Evolutionary conservation across 1,284 basidiomycete species (phyloP).

Genomic region (Kwoniella shivajii): DNA sequence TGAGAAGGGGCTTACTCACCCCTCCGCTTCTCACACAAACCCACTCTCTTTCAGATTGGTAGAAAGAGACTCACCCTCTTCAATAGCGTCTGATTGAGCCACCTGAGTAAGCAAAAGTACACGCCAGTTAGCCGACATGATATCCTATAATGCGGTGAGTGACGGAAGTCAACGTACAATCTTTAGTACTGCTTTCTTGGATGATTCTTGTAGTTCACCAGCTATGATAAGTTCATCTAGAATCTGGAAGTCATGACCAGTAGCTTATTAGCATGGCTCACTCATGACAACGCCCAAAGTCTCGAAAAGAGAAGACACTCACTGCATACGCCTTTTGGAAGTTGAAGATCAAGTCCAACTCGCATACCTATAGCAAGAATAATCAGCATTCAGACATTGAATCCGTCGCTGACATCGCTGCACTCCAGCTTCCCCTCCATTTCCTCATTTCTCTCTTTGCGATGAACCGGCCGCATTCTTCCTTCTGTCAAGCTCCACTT

Average conservation of each 20-base stretch:
- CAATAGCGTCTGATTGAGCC: slow-evolving; percentile 57
- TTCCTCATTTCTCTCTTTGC: too few species aligned
- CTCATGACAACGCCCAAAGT: too few species aligned
- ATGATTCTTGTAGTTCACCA: slow-evolving; percentile 97
- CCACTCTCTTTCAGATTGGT: slow-evolving; percentile 24
- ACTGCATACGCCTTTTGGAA: slow-evolving; percentile 97
- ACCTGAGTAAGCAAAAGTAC: slow-evolving; percentile 36
- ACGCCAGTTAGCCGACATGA: too few species aligned
- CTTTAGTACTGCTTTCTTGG: slow-evolving; percentile 93
- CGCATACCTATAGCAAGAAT: slow-evolving; percentile 74
- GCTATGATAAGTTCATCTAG: slow-evolving; percentile 97
- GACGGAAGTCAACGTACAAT: slow-evolving; percentile 65
- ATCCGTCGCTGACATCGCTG: too few species aligned
- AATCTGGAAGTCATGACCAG: slow-evolving; percentile 62
- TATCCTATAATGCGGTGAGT: too few species aligned
- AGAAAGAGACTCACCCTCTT: slow-evolving; percentile 55
- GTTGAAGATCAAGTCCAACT: slow-evolving; percentile 96
- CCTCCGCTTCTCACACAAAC: slow-evolving; percentile 20
- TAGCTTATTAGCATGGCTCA: background rate
- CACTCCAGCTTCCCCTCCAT: too few species aligned
- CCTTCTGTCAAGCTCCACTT: too few species aligned
- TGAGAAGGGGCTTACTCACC: background rate
- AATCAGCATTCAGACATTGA: background rate
- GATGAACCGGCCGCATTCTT: too few species aligned
- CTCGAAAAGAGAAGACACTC: slow-evolving; percentile 16